Evolutionary conservation across 2,329 filamentous ascomycete genomes (phyloP).

Genomic region (Thelonectria discophora): DNA sequence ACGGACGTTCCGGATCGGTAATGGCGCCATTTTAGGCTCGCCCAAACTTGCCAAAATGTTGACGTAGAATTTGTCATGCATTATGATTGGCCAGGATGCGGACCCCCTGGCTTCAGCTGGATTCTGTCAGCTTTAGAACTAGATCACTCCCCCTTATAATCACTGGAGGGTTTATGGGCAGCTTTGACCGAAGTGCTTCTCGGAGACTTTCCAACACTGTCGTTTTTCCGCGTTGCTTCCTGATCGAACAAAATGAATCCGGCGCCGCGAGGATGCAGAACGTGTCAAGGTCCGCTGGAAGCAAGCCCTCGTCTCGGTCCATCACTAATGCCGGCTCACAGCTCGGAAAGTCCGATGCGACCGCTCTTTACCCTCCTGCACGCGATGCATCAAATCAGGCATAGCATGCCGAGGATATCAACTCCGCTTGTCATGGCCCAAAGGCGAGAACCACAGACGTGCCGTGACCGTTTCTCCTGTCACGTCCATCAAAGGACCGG

Average conservation of each 20-base stretch:
- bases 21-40: neutral
- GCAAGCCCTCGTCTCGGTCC: neutral
- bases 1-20: too few species aligned
- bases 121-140: too few species aligned
- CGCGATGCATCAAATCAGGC: conserved; percentile 11
- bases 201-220: neutral
- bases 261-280: conserved; percentile 25
- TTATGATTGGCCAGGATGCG: neutral
- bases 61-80: neutral
- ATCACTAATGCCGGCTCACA: neutral
- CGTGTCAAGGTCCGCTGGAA: conserved; percentile 17
- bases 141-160: neutral
- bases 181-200: neutral
- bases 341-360: conserved; percentile 32
- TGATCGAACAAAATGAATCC: neutral
- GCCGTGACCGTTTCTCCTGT: conserved; percentile 17
- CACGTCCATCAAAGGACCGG: neutral
- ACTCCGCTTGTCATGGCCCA: conserved; percentile 29
- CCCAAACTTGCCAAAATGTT: neutral
- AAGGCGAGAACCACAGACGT: conserved; percentile 17
- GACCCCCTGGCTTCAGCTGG: neutral
- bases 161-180: neutral
- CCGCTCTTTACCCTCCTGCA: conserved; percentile 15
- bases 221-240: too few species aligned
- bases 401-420: conserved; percentile 26